phyloP scores from a whole-genome alignment of 192 early-diverging fungal genomes.

The Coemansia sp. region DNA sequence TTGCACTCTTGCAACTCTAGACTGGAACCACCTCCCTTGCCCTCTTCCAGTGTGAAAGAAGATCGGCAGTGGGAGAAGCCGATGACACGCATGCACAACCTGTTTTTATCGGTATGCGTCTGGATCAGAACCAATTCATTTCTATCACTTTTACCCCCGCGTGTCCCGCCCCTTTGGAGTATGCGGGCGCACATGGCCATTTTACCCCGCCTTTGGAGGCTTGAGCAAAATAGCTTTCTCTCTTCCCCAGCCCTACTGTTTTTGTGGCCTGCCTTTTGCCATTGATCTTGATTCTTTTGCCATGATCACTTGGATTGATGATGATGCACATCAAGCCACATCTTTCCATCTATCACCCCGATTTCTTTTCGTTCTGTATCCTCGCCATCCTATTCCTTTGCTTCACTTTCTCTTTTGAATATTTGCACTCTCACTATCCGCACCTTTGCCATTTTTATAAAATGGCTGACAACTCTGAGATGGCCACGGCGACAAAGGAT shows the following conservation, averaged over 20 bases:
- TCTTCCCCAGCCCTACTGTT: not conserved
- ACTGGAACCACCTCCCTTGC: not conserved
- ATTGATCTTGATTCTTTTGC: not conserved
- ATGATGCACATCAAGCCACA: not conserved
- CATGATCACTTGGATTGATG: not conserved
- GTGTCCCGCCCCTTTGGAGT: not conserved
- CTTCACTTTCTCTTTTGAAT: not conserved
- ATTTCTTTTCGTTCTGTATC: not conserved
- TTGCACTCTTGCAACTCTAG: not conserved
- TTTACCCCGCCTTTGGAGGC: not conserved
- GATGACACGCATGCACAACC: not conserved
- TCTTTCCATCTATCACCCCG: not conserved
- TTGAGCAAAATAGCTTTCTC: not conserved
- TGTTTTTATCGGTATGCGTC: not conserved
- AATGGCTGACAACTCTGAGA: too few relatives aligned
- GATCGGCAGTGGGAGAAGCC: not conserved
- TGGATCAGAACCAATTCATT: conserved; percentile 1
- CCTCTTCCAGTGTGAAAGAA: not conserved
- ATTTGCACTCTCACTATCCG: not conserved
- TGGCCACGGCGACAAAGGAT: not conserved
- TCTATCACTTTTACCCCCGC: not conserved
- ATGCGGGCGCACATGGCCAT: not conserved
- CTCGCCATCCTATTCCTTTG: not conserved
- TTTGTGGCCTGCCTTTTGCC: not conserved
- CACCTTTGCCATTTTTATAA: not conserved